Base-by-base conservation (phyloP, 2,329 filamentous ascomycete species). In the Cryphonectria nitschkei region DNA sequence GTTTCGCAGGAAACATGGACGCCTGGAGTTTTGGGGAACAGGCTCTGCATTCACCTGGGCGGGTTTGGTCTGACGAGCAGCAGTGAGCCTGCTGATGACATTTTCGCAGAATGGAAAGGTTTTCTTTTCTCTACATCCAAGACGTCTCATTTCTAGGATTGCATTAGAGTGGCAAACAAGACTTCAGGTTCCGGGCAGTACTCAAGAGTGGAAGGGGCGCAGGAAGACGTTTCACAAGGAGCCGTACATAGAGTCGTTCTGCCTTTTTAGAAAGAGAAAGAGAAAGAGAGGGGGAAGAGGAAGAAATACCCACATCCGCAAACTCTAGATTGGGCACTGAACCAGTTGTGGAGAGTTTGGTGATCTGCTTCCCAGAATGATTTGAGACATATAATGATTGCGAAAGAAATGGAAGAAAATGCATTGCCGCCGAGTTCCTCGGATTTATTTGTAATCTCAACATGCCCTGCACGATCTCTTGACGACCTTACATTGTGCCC, bases 401-500 rank as follows among this genome's bases (percentile, higher is more conserved):
- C 5, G 34, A 37, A 39, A 39, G 11, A 39, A 39, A 34, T 3
- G 9, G 11, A 2, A 37, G 37, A 22, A 50, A 5, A 46, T 39
- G 3, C 26, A 26, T 26, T 26, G 26, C 26, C 26, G 26, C 26
- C 26, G 34, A 3, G n/a, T 39, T 62, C 14, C 7, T 19, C 13
- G 19, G 52, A 5, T 32, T 19, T 43, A 26, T 13, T 37, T 8
- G 22, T 2, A 22, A 39, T 29, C 19, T 37, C 29, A 8, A 29
- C 56, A 5, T 19, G 29, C 29, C 14, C 32, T 34, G 22, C n/a
- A 4, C 16, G 68, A 88, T 82, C 26, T 3, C 83, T 78, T 70
- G 6, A 83, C 82, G 61, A 84, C 78, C 81, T 7, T 90, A 87
- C 65, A 85, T 78, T 71, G 82, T 76, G 70, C 87, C 81, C 73